Base-by-base conservation (phyloP, 495 filamentous ascomycete genomes). In the Penicillium waksmanii region DNA sequence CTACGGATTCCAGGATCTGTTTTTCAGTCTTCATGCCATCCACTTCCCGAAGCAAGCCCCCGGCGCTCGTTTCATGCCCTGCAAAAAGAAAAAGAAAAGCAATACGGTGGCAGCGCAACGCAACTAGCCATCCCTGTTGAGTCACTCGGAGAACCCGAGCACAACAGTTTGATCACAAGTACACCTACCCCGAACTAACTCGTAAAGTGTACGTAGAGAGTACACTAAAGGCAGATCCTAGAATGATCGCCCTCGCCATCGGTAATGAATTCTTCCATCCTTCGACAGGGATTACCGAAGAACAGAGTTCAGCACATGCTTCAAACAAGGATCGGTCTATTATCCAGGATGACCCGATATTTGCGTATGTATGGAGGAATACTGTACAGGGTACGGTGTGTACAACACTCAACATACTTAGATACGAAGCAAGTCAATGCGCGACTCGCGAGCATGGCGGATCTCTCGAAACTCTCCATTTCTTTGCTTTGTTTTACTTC, bases 151-250 rank as follows among this genome's bases (percentile, higher is more conserved):
- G 11, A 13, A 13, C 15, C 36, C 36, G 36, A 38, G 27, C 27
- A 31, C 27, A 31, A 25, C 5, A 31, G 36, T 38, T 38, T 3
- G 36, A 9, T 38, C 36, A 38, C 36, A 38, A 38, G 36, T 38
- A 38, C 36, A 6, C 27, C 27, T 31, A 9, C 27, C 27, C 5
- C 27, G 27, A 31, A 9, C 27, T 6, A 31, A 31, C 3, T 31
- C 27, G 27, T 31, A 31, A 31, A 31, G 27, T 31, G 27, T 31
- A 31, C 3, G 27, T 31, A 23, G 2, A 23, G 23, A 23, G 23
- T 21, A 48, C 62, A 62, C 65, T 70, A 70, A 57, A 43, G 62
- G 67, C 46, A 61, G 65, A 70, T 70, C 65, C 66, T 62, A 27
- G 18, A 44, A 46, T 63, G 65, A 69, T 65, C 61, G 60, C 61